Evolutionary conservation across 164 flowering plant genomes (phyloP), one percentile per base, ranked within the genome.

Genomic region (Liriodendron chinense): DNA sequence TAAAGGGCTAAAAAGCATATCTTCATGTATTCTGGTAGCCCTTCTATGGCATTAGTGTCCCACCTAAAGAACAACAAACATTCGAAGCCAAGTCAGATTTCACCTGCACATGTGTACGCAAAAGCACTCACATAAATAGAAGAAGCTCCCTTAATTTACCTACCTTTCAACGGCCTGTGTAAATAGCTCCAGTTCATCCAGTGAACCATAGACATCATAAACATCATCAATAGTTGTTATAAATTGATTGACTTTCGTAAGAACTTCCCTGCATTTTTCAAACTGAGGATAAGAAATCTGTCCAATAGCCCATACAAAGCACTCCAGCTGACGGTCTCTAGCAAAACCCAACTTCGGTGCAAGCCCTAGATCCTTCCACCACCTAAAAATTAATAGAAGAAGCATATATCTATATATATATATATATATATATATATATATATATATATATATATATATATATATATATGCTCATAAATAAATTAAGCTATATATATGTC

Each of bases 221-320:
- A 86, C 72, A 71, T 86, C 89, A 71, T 86, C 89, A 1, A 86
- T 72, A 6, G 80, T 67, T 1, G 80, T 53, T 9, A 86, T 53
- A 7, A 87, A 64, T 25, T 65, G 77, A 16, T 77, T 69, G 48
- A 81, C 77, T 81, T 87, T 87, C 16, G 86, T 85, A 0, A 83
- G 76, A 67, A 76, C 76, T 66, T 75, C 76, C 65, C 89, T 78
- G 1, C 82, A 73, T 24, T 25, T 25, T 16, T 10, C 73, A 57
- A 65, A 66, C 22, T 79, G 74, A n/a, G 87, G 83, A 68, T 83
- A 80, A 18, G 18, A 72, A 9, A 74, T 57, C 1, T 82, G 13
- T n/a, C 89, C 89, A 63, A 78, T 57, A 10, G 77, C 47, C 77
- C 87, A 85, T 69, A 83, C n/a, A 79, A 83, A 87, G 66, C 83